phyloP scores from a whole-genome alignment of 805 yeast genomes.

The Monosporozyma unispora region DNA sequence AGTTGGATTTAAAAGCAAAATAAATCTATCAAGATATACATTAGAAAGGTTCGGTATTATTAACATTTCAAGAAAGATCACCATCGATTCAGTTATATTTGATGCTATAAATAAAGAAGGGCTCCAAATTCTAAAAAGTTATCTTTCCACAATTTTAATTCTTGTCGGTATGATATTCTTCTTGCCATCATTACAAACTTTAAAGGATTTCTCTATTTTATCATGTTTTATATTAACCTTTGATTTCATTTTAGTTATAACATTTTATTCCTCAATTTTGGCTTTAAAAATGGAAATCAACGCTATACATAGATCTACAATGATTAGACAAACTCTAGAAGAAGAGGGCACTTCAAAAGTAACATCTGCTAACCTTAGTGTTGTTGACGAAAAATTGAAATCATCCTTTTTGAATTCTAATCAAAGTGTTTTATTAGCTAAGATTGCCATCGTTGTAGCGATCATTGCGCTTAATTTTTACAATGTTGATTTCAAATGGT shows the following conservation, averaged over 20 bases:
- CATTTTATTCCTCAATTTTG: conserved; percentile 76
- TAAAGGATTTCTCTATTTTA: conserved; percentile 71
- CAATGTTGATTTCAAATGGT: conserved; percentile 66
- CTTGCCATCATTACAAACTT: conserved; percentile 58
- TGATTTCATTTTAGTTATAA: conserved; percentile 64
- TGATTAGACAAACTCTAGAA: conserved; percentile 69
- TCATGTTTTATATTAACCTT: conserved; percentile 58
- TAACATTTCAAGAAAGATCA: conserved; percentile 28
- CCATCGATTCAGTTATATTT: conserved; percentile 25
- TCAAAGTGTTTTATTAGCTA: conserved; percentile 43
- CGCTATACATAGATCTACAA: conserved; percentile 71
- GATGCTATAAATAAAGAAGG: conserved; percentile 32
- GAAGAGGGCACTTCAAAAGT: conserved; percentile 78
- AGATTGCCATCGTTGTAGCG: conserved; percentile 47
- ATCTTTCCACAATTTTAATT: conserved; percentile 58
- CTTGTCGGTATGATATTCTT: conserved; percentile 52
- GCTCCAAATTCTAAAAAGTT: conserved; percentile 49
- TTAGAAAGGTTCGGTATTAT: conserved; percentile 31
- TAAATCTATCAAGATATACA: conserved; percentile 56
- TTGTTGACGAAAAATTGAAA: conserved; percentile 46
- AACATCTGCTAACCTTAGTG: not conserved
- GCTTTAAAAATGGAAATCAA: conserved; percentile 83
- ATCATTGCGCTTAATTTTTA: conserved; percentile 57
- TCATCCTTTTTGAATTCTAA: conserved; percentile 28
- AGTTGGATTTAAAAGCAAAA: conserved; percentile 84